Evolutionary conservation across 1,284 basidiomycete genomes (phyloP), one percentile per base, ranked within the genome.

Genomic region (Microbotryum saponariae): DNA sequence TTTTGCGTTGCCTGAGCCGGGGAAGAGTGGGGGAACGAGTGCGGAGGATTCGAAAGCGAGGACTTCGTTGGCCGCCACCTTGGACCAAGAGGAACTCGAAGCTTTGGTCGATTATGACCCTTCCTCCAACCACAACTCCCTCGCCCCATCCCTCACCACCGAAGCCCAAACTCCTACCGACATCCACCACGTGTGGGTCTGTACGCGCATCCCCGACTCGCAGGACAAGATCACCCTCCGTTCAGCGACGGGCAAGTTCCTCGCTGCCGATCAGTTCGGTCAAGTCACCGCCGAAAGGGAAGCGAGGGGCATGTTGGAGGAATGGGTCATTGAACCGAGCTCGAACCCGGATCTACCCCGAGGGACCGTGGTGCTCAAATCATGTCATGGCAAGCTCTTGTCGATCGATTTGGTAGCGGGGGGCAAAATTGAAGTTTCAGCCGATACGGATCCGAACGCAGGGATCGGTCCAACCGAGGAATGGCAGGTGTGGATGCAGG

Each of bases 401-500:
- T 76, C 82, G 56, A 78, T 91, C 27, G 89, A 92, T 68, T 88
- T 91, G 72, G 83, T 88, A 45, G 88, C 89, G 16, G 89, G 89
- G 21, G 89, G 89, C 2, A 75, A 71, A 58, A 73, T 90, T 51
- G 82, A 86, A 63, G 76, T 96, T 23, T 80, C 91, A 56, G 89
- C 86, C 16, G 91, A 94, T 72, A 86, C 84, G 63, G 88, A 91
- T 42, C 37, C 37, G 37, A 18, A 12, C 16, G 54, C 82, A 65
- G 82, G 87, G 20, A 89, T 87, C 6, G 89, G 89, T 68, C 78
- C 79, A 49, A 55, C 60, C 48, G 90, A 93, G 73, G 79, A 85
- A 16, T 90, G 91, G 74, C 86, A 84, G 82, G 83, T 93, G 59
- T 91, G 91, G 77, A 86, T 94, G 53, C 91, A 96, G 78, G 84